Evolutionary conservation across 306 rosid genomes (phyloP).

Genomic region (Oxytropis ochrocephala): DNA sequence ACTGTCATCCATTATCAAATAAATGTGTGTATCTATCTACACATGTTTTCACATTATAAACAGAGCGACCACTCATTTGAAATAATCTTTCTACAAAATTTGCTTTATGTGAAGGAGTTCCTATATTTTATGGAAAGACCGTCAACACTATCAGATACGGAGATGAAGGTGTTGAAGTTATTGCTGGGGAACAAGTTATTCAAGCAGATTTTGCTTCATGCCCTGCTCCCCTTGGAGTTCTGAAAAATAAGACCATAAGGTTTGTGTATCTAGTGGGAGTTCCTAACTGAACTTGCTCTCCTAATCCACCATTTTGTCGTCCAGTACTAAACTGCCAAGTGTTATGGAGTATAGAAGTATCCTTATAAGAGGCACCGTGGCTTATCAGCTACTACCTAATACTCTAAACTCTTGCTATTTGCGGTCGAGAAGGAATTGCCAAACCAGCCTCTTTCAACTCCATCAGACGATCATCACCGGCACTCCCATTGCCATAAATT

Average conservation of each 20-base stretch:
- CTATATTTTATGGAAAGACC: conserved; percentile 66
- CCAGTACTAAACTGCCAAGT: conserved; percentile 44
- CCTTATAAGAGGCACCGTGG: conserved; percentile 45
- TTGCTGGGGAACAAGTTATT: conserved; percentile 41
- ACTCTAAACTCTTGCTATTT: conserved; percentile 63
- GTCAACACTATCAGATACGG: conserved; percentile 64
- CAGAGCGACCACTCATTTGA: too few species aligned
- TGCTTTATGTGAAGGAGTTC: conserved; percentile 66
- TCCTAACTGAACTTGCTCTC: conserved; percentile 33
- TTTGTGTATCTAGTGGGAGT: conserved; percentile 48
- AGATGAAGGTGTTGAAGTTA: conserved; percentile 61
- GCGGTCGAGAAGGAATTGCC: conserved; percentile 62
- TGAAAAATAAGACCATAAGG: conserved; percentile 50
- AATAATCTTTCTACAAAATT: conserved; percentile 55
- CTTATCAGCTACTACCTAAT: conserved; percentile 49
- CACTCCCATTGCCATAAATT: conserved; percentile 49
- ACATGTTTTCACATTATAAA: too few species aligned
- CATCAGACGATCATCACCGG: conserved; percentile 6
- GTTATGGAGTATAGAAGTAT: conserved; percentile 41
- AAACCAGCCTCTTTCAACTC: conserved; percentile 37
- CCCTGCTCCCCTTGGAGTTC: conserved; percentile 91
- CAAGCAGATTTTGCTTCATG: conserved; percentile 71
- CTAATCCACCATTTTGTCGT: conserved; percentile 38
- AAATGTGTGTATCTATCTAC: too few species aligned
- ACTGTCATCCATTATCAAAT: too few species aligned